Evolutionary conservation across 2,329 filamentous ascomycete genomes (phyloP).

Genomic region (Fusarium transvaalense): DNA sequence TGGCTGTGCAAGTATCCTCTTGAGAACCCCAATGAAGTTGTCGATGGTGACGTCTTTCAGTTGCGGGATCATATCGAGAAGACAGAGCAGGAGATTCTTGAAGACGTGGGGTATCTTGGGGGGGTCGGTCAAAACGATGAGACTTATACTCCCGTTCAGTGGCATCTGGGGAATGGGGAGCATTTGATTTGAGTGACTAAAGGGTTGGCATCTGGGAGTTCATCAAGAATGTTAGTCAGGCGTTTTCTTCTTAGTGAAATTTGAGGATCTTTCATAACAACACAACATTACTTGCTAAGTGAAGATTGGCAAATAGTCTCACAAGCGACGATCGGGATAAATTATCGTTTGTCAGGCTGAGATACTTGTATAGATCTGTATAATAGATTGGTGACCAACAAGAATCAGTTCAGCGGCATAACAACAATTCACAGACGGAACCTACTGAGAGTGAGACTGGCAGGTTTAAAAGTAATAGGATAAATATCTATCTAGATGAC

Average conservation of each 20-base stretch:
- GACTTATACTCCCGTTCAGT: slow-evolving; percentile 10
- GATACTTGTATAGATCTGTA: too few relatives aligned
- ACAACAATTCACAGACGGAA: too few relatives aligned
- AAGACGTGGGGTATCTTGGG: slow-evolving; percentile 48
- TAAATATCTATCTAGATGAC: too few relatives aligned
- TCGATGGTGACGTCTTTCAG: slow-evolving; percentile 29
- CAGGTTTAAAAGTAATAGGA: too few relatives aligned
- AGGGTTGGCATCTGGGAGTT: not conserved
- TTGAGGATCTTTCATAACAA: not conserved
- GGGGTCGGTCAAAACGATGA: slow-evolving; percentile 41
- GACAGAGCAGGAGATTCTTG: slow-evolving; percentile 38
- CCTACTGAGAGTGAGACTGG: too few relatives aligned
- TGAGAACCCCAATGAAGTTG: not conserved
- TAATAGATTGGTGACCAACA: too few relatives aligned
- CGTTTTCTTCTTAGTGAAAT: not conserved
- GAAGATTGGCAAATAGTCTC: too few relatives aligned
- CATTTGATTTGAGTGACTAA: not conserved
- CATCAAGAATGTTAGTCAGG: not conserved
- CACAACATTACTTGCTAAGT: not conserved
- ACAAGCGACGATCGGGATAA: too few relatives aligned
- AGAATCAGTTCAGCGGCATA: too few relatives aligned
- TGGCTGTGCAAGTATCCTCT: slow-evolving; percentile 48
- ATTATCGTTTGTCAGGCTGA: too few relatives aligned
- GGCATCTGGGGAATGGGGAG: slow-evolving; percentile 6
- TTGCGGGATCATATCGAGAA: slow-evolving; percentile 30